A percentile compares a stretch with the other conserved stretches of the same genome.
These are phyloP conservation scores for Thelephora terrestris DNA, from an alignment of 1,284 basidiomycete genomes.

Conservation along the genomic window DNA sequence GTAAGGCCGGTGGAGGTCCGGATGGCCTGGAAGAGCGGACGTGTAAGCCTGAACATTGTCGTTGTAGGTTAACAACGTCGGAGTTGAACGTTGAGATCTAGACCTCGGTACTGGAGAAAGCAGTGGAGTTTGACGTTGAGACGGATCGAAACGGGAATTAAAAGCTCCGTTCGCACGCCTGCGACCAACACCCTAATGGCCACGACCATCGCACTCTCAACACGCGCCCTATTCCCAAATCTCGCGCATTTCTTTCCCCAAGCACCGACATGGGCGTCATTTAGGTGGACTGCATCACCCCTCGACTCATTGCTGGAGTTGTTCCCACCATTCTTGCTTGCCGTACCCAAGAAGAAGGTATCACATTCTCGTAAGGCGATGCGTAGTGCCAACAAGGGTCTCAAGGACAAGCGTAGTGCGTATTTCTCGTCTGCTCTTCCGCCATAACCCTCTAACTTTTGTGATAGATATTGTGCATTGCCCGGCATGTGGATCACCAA, in stretches of 20 bases:
- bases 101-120: neutral
- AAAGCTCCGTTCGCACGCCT: neutral
- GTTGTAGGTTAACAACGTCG: slow-evolving; percentile 7
- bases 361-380: slow-evolving; percentile 94
- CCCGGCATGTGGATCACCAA: slow-evolving; percentile 82
- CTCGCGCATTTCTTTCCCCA: no score
- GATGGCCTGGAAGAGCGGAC: slow-evolving; percentile 53
- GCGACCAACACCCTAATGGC: slow-evolving; percentile 17
- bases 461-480: slow-evolving; percentile 80
- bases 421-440: slow-evolving; percentile 12
- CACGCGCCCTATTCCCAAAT: no score
- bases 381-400: slow-evolving; percentile 88
- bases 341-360: slow-evolving; percentile 92
- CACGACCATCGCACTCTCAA: slow-evolving; percentile 18
- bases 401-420: slow-evolving; percentile 91
- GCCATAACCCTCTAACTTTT: slow-evolving; percentile 3
- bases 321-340: slow-evolving; percentile 81
- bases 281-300: slow-evolving; percentile 40
- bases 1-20: slow-evolving; percentile 78
- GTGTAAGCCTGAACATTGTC: slow-evolving; percentile 70
- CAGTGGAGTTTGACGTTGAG: neutral
- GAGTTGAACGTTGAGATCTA: neutral
- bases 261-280: slow-evolving; percentile 14
- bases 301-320: slow-evolving; percentile 64
- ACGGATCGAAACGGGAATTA: slow-evolving; percentile 1